Evolutionary conservation across 306 rosid species (phyloP).

Genomic region (Prunus campanulata): DNA sequence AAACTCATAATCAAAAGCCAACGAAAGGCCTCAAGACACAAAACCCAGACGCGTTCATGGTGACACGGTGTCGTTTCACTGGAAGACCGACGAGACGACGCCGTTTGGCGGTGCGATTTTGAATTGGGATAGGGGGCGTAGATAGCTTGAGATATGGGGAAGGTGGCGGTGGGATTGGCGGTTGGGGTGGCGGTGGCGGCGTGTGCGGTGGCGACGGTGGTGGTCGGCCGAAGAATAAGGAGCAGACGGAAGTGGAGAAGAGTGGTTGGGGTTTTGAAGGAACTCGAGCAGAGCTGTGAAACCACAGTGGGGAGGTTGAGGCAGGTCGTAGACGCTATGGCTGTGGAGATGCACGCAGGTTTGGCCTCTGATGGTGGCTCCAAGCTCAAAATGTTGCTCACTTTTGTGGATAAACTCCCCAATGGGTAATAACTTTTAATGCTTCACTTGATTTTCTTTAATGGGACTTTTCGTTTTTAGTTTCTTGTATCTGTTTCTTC

Average conservation of each 20-base stretch:
- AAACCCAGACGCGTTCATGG: constrained; percentile 36
- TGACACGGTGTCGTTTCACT: constrained; percentile 59
- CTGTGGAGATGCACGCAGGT: constrained; percentile 99
- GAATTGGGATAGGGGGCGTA: constrained; percentile 24
- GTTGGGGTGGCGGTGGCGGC: constrained; percentile 64
- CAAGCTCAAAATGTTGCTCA: constrained; percentile 95
- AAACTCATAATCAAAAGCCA: neutral
- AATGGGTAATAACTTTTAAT: constrained; percentile 59
- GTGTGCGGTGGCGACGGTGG: constrained; percentile 73
- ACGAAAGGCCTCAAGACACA: neutral
- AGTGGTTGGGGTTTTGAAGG: constrained; percentile 61
- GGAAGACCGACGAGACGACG: constrained; percentile 44
- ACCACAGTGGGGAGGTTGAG: constrained; percentile 62
- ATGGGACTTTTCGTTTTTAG: neutral
- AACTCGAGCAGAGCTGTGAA: constrained; percentile 68
- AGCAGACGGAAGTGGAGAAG: constrained; percentile 75
- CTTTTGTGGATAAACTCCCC: constrained; percentile 80
- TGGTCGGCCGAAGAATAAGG: constrained; percentile 69
- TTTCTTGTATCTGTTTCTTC: neutral
- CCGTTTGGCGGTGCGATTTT: constrained; percentile 43
- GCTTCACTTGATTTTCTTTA: neutral
- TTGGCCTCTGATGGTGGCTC: constrained; percentile 96
- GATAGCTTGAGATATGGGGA: constrained; percentile 48
- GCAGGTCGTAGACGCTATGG: constrained; percentile 95
- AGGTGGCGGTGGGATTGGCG: constrained; percentile 64